Base-by-base conservation (phyloP, 441 rosid species). In the Populus hybrid region DNA sequence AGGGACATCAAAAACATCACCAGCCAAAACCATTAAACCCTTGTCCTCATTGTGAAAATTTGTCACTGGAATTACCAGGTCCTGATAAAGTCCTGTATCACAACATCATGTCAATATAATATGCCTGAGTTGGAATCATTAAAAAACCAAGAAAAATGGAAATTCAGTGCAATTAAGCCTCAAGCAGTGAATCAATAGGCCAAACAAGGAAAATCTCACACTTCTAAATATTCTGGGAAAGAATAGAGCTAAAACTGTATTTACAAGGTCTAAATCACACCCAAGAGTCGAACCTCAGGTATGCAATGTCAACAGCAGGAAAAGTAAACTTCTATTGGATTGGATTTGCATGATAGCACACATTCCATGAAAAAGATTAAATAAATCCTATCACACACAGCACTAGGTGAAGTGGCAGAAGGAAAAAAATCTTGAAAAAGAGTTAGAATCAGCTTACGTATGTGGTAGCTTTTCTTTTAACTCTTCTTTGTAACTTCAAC, bases 1-100 rank as follows among this genome's bases (percentile, higher is more conserved):
- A n/a, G 98, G 94, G 71, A 91, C 93, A 86, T 93, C 93, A 85
- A 94, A 91, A 80, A 93, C 93, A 83, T 94, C 99, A 69, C 99
- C 99, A 75, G 90, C 90, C 86, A 94, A 89, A 79, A 90, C 94
- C 89, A 90, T 90, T 59, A 90, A 84, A 74, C 98, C 97, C 75
- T 89, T 91, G 59, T 92, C 92, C 80, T 93, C 92, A 23, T 86
- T 85, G 46, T 82, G 87, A 75, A 96, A 95, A 84, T 90, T 92
- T 20, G 95, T 90, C 78, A 90, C 88, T 2, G 96, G 97, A 84
- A 93, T 87, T 70, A 90, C 91, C 28, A 93, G 86, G 86, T 94
- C 98, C 83, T 94, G 89, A 75, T 80, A 80, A 77, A 90, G 90
- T 61, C 94, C 98, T 90, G 74, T 76, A 72, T 28, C 59, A 69